Evolutionary conservation across 2,329 filamentous ascomycete genomes (phyloP), one percentile per base, ranked within the genome.

Genomic region (Leptosphaerulina australis): DNA sequence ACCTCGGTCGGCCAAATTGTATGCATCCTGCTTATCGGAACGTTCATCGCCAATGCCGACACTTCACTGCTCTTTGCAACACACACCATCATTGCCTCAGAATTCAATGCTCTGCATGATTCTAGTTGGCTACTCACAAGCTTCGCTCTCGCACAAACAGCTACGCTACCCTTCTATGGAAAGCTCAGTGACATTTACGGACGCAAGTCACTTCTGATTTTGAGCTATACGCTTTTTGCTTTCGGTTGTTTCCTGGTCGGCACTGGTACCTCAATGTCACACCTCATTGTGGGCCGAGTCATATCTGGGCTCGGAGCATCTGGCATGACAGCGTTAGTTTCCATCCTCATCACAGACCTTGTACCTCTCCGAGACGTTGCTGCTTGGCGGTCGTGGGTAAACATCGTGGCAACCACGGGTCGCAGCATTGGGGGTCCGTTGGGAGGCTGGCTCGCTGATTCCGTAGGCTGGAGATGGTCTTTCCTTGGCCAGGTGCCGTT

Each of bases 1-100:
- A 20, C 39, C 17, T 50, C 54, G 11, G 43, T 61, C 18, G 54
- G 50, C 2, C 47, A 49, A 6, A 58, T 62, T 8, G 55, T 62
- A 12, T 50, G 40, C 26, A 57, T 61, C 3, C 47, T 63, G 5
- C 51, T 63, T 6, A 61, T 63, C 17, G 60, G 58, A 11, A 63
- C 83, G 9, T 88, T 90, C 58, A 81, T 88, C 10, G 81, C 82
- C 5, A 85, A 86, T 45, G 81, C 82, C 12, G 88, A 91, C 62
- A 72, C 75, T 0, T 86, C 84, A 1, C 73, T 90, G 0, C 79
- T 90, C 0, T 73, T 90, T 24, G 86, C 88, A 0, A 88, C 86
- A 0, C 83, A 87, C 50, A 81, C 82, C 0, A 76, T 68, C n/a
- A 76, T 80, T 30, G 69, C 77, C 0, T 79, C 77, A 0, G 74